Conservation (phyloP, 1,284 basidiomycete species). For the Coniferiporia weirii region DNA sequence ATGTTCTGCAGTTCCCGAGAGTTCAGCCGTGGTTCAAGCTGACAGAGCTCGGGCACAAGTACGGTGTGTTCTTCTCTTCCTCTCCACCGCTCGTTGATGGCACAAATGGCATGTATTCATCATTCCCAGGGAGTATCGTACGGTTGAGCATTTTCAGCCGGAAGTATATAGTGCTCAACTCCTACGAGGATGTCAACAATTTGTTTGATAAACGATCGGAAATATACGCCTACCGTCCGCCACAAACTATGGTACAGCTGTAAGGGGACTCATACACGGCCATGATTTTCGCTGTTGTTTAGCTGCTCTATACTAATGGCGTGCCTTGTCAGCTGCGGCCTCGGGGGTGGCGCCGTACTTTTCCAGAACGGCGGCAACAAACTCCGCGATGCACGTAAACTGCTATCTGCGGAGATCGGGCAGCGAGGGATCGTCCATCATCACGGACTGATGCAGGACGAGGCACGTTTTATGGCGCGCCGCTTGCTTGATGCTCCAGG, state of each 20-base stretch:
- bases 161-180: neutral
- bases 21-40: slow-evolving; percentile 10
- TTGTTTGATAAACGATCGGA: neutral
- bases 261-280: neutral
- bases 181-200: neutral
- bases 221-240: neutral
- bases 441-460: too few relatives aligned
- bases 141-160: neutral
- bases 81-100: too few relatives aligned
- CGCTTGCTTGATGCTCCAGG: too few relatives aligned
- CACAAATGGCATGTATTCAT: too few relatives aligned
- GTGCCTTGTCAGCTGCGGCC: neutral
- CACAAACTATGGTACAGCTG: neutral
- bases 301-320: too few relatives aligned
- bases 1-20: slow-evolving; percentile 15
- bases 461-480: too few relatives aligned
- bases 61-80: slow-evolving; percentile 3
- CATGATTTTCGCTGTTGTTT: neutral
- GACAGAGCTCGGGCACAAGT: slow-evolving; percentile 8
- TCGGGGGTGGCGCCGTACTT: neutral
- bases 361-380: neutral
- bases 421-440: too few relatives aligned
- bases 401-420: too few relatives aligned
- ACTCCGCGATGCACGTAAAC: neutral
- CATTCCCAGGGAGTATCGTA: too few relatives aligned